phyloP scores from a whole-genome alignment of 345 rosid species.

The Rhizophora apiculata region DNA sequence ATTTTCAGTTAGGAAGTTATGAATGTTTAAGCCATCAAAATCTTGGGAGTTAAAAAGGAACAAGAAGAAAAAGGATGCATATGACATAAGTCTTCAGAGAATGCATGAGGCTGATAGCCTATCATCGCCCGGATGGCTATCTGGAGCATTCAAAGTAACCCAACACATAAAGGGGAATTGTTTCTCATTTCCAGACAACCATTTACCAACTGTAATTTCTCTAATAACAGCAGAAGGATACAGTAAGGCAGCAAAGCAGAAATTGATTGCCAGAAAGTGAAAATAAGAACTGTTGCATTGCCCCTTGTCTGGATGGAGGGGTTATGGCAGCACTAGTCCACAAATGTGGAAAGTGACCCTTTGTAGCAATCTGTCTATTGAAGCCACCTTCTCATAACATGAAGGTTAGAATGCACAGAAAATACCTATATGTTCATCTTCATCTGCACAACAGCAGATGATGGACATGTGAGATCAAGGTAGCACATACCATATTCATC shows the following conservation, averaged over 20 bases:
- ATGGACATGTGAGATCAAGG: neutral
- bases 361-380: neutral
- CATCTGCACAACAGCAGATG: neutral
- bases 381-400: neutral
- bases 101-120: neutral
- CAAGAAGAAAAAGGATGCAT: neutral
- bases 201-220: neutral
- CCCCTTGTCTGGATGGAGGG: neutral
- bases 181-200: too few relatives aligned
- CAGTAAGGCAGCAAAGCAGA: neutral
- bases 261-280: neutral
- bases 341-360: neutral
- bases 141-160: too few relatives aligned
- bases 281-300: neutral
- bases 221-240: neutral
- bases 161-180: too few relatives aligned
- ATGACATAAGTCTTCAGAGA: conserved; percentile 2
- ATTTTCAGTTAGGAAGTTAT: neutral
- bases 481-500: conserved; percentile 73
- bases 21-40: conserved; percentile 15
- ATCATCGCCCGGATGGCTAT: neutral
- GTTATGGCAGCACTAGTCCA: neutral
- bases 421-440: neutral
- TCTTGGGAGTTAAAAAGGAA: neutral
- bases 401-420: neutral